Evolutionary conservation across 2,329 filamentous ascomycete species (phyloP).

Genomic region (Truncatella angustata): DNA sequence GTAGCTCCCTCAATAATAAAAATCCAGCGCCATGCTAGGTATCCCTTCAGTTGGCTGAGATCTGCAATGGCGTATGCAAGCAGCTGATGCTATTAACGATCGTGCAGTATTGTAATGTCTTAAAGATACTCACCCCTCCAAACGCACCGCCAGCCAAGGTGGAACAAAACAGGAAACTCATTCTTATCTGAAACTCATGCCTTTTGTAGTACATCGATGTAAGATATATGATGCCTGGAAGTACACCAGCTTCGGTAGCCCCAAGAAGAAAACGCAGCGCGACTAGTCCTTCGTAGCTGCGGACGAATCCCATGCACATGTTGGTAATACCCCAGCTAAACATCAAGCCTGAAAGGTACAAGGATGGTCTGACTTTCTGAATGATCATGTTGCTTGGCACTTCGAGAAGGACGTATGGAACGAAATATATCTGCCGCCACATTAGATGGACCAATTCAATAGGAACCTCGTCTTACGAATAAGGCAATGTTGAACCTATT

Average conservation of each 20-base stretch:
- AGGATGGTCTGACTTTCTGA: slow-evolving; percentile 37
- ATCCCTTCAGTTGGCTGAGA: slow-evolving; percentile 40
- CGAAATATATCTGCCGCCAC: slow-evolving; percentile 29
- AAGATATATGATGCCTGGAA: slow-evolving; percentile 45
- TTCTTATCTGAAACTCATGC: slow-evolving; percentile 46
- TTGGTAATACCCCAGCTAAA: slow-evolving; percentile 45
- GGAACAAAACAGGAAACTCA: slow-evolving; percentile 41
- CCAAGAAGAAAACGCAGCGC: slow-evolving; percentile 43
- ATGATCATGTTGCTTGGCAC: slow-evolving; percentile 45
- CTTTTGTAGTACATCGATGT: slow-evolving; percentile 49
- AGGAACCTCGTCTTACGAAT: slow-evolving; percentile 23
- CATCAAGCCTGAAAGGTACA: slow-evolving; percentile 37
- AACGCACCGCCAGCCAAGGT: slow-evolving; percentile 41
- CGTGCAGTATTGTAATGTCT: too few relatives aligned
- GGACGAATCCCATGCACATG: slow-evolving; percentile 45
- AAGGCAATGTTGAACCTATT: slow-evolving; percentile 43
- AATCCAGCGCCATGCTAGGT: slow-evolving; percentile 49
- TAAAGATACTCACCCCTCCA: slow-evolving; percentile 31
- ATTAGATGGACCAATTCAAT: not conserved
- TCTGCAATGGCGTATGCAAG: slow-evolving; percentile 46
- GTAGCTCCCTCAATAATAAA: slow-evolving; percentile 39
- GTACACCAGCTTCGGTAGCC: slow-evolving; percentile 43
- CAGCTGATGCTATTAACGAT: slow-evolving; percentile 23
- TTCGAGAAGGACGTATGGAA: slow-evolving; percentile 44
- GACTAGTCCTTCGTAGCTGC: slow-evolving; percentile 36